Evolutionary conservation across 352 stramenopile genomes (phyloP), one percentile per base, ranked within the genome.

Genomic region (Phytophthora vignae): DNA sequence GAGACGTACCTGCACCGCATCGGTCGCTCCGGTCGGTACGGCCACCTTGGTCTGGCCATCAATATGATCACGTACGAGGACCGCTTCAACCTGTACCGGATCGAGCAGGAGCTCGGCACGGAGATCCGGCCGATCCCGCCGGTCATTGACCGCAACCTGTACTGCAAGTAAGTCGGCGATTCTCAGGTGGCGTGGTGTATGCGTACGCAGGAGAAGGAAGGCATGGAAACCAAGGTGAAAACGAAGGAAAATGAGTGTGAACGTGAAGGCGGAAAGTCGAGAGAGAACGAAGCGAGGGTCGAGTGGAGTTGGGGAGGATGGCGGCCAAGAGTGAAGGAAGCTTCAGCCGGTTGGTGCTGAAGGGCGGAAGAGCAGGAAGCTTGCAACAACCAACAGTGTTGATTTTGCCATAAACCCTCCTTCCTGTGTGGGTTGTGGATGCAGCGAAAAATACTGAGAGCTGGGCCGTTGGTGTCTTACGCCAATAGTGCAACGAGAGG

Each of bases 21-120:
- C 69, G 98, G 98, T 71, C 90, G 98, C 55, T 99, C 97, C 11
- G 98, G 98, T 57, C 93, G 98, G 33, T 99, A 99, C 73, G 98
- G 98, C 15, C 98, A 99, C 79, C 88, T 99, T 52, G 98, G 98
- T 75, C 88, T 99, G 42, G 98, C 98, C 25, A 99, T 99, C 77
- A 99, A 99, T 76, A 96, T 99, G 74, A 99, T 99, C 79, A 99
- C 98, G 52, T 99, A 99, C 75, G 98, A 99, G 62, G 98, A 99
- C 81, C 89, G 96, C 54, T 97, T 99, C 84, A 98, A 97, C 66
- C 77, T 99, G 59, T 99, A 98, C 82, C 90, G 93, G 33, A 99
- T 99, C 59, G 98, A 99, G 79, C 95, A 99, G 73, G 98, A 99
- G 79, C 90, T 99, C 7, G 98, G 97, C 61, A 99, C 98, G 22